Conservation (phyloP, 2,329 filamentous ascomycete species). For the Zasmidium citrigriseum region DNA sequence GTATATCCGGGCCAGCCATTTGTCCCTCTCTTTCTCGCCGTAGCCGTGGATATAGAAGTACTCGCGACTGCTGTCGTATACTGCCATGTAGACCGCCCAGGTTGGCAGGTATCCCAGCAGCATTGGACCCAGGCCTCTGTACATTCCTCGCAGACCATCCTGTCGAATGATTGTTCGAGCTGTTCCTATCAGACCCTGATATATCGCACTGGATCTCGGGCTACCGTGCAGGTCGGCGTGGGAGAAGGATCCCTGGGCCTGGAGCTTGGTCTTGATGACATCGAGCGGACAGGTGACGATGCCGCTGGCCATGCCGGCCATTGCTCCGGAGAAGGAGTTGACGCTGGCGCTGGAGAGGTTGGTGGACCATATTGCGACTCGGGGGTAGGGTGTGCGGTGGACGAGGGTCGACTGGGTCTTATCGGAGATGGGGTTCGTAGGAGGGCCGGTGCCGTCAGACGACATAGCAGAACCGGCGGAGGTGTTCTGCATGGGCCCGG, state of each 20-base stretch:
- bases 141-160: constrained; percentile 87
- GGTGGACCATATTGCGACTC: constrained; percentile 43
- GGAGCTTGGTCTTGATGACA: constrained; percentile 98
- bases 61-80: constrained; percentile 87
- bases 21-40: constrained; percentile 53
- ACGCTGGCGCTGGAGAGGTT: constrained; percentile 60
- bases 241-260: constrained; percentile 86
- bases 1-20: constrained; percentile 77
- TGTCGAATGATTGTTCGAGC: constrained; percentile 81
- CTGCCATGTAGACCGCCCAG: constrained; percentile 97
- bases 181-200: constrained; percentile 85
- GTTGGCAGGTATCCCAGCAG: constrained; percentile 94
- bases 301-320: constrained; percentile 88
- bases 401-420: constrained; percentile 16
- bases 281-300: constrained; percentile 95
- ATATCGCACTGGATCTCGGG: constrained; percentile 59
- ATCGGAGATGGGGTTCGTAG: constrained; percentile 14
- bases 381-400: constrained; percentile 30
- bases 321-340: constrained; percentile 82
- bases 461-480: constrained; percentile 28
- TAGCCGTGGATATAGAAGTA: constrained; percentile 63
- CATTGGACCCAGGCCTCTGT: constrained; percentile 90
- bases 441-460: constrained; percentile 31
- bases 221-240: constrained; percentile 30
- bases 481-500: constrained; percentile 32